phyloP scores from a whole-genome alignment of 2,329 filamentous ascomycete genomes.

The Neoscytalidium dimidiatum region DNA sequence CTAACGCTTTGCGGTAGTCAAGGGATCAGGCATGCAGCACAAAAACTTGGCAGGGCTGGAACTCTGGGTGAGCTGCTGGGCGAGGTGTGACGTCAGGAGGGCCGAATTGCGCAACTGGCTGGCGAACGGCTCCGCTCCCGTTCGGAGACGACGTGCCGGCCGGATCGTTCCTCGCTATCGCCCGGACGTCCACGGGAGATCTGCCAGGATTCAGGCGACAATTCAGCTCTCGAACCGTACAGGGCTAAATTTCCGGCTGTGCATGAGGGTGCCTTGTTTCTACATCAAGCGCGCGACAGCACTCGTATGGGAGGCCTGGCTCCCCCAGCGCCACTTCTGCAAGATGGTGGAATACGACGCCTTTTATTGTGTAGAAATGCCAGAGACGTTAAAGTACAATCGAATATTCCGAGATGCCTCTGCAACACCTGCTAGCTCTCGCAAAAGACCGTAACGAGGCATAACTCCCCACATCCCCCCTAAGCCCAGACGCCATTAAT shows the following conservation, averaged over 20 bases:
- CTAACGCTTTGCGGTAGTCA: slow-evolving; percentile 2
- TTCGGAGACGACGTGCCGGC: not conserved
- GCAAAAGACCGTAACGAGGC: too few relatives aligned
- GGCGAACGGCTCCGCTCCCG: not conserved
- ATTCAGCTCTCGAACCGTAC: not conserved
- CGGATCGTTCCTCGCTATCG: not conserved
- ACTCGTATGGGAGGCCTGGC: too few relatives aligned
- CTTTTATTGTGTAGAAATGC: too few relatives aligned
- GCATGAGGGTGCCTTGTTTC: not conserved
- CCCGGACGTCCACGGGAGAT: slow-evolving; percentile 1
- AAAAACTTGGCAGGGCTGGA: slow-evolving; percentile 7
- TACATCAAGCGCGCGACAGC: too few relatives aligned
- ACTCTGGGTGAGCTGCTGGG: not conserved
- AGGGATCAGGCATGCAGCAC: not conserved
- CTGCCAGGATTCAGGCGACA: not conserved
- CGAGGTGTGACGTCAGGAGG: not conserved
- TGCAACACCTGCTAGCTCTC: too few relatives aligned
- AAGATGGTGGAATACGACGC: too few relatives aligned
- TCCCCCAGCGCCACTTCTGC: too few relatives aligned
- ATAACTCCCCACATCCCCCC: not conserved
- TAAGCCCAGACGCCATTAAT: not conserved
- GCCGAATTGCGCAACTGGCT: not conserved
- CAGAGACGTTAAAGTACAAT: too few relatives aligned
- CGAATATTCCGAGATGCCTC: too few relatives aligned
- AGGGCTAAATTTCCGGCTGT: not conserved